phyloP scores from a whole-genome alignment of 257 asterid genomes.

The Solanum infundibuliforme region DNA sequence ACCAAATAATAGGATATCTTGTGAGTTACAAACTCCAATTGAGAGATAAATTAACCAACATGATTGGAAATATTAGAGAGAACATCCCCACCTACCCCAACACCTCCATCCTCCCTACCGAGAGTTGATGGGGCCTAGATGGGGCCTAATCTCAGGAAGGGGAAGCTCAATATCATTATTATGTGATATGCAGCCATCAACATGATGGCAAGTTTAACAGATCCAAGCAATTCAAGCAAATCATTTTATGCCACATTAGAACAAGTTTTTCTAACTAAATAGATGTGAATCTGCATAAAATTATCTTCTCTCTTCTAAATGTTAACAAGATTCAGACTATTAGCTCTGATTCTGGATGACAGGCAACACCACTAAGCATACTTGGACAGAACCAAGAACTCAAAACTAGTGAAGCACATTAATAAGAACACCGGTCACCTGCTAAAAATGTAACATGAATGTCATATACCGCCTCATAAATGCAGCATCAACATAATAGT shows the following conservation, averaged over 20 bases:
- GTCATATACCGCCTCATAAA: not conserved
- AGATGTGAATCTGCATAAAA: not conserved
- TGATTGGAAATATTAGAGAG: not conserved
- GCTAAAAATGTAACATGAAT: not conserved
- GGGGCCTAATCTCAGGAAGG: not conserved
- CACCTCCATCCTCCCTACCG: not conserved
- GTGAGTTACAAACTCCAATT: not conserved
- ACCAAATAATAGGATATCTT: not conserved
- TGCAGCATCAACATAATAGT: not conserved
- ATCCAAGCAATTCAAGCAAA: not conserved
- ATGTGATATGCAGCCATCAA: not conserved
- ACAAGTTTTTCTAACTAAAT: not conserved
- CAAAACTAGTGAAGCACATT: not conserved
- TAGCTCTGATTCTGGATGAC: not conserved
- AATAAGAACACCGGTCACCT: not conserved
- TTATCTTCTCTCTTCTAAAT: not conserved
- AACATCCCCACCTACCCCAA: not conserved
- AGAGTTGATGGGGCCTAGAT: not conserved
- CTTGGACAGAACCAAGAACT: not conserved
- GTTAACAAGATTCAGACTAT: not conserved
- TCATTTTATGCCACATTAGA: not conserved
- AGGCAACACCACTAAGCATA: not conserved
- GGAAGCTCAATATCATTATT: not conserved
- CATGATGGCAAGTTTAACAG: not conserved
- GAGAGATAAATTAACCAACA: not conserved